Base-by-base conservation (phyloP, 176 grass and related monocot genomes). In the Triticum turgidum region DNA sequence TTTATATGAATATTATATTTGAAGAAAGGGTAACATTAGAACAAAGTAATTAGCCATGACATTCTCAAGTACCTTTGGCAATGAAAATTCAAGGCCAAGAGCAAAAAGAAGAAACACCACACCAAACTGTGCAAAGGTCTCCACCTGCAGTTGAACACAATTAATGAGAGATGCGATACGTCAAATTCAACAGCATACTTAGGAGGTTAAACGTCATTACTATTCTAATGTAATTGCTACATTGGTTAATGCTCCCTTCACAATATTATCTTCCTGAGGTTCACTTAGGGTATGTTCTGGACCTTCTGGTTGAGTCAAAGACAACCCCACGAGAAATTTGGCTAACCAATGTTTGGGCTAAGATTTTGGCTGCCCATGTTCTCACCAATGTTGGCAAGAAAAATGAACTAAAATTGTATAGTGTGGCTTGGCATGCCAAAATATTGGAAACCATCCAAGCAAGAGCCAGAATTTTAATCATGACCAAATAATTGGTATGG, bases 91-190 rank as follows among this genome's bases (percentile, higher is more conserved):
- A 22, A 99, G 97, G 68, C 97, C 97, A 58, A 99, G 86, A 66
- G 97, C 97, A 35, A 99, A 99, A 82, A 99, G 97, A 73, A 99
- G 97, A 99, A 99, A 99, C 13, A 97, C 94, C 52, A 99, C 97
- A 85, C 97, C 97, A 93, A 99, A 99, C 7, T 99, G 97, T 63
- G 97, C 97, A 92, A 99, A 91, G 56, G 97, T 99, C 86, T 99
- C 97, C 83, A 99, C 97, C 97, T 99, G 77, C 59, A 91, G 71
- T 77, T 79, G 69, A 72, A 91, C 63, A 75, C 20, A 83, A 58
- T 6, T 73, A 69, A 85, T 35, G 33, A 82, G 76, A 80, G 66
- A 70, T 51, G 64, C 22, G 45, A 15, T 3, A 69, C 29, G n/a
- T 69, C 62, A 68, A 69, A 81, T 37, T 61, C 76, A 83, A 45